Percentiles rank a stretch among this genome's conserved stretches.
Conservation (phyloP, 2,329 filamentous ascomycete genomes). For the Hyphodiscus sp. region DNA sequence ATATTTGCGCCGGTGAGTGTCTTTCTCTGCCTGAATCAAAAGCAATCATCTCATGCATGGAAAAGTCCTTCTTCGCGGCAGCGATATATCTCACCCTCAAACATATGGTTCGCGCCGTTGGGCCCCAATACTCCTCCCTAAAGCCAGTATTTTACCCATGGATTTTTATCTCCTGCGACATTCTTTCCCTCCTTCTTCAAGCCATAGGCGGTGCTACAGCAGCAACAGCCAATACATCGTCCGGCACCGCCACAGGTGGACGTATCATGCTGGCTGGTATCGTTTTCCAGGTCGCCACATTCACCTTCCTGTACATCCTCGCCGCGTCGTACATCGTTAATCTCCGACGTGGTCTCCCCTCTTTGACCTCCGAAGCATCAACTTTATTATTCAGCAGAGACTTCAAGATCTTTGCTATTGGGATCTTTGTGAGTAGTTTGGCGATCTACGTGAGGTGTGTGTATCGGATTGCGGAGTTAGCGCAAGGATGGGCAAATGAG, state of each 20-base stretch:
- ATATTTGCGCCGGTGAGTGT: conserved; percentile 25
- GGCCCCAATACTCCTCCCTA: conserved; percentile 20
- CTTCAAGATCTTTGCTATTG: conserved; percentile 17
- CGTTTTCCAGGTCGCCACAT: conserved; percentile 32
- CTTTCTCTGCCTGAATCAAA: not conserved
- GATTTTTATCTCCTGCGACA: conserved; percentile 53
- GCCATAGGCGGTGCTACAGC: conserved; percentile 52
- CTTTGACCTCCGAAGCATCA: conserved; percentile 2
- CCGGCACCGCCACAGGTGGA: conserved; percentile 13
- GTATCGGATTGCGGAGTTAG: conserved; percentile 49
- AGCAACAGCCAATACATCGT: conserved; percentile 11
- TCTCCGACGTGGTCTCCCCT: not conserved
- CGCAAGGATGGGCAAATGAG: conserved; percentile 55
- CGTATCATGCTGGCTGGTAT: conserved; percentile 35
- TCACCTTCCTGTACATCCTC: conserved; percentile 23
- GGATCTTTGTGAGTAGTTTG: conserved; percentile 10
- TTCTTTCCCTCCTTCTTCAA: conserved; percentile 51
- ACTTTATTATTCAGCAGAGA: conserved; percentile 3
- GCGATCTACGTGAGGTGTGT: conserved; percentile 19
- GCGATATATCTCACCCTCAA: conserved; percentile 53
- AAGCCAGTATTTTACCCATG: conserved; percentile 39
- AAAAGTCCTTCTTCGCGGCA: conserved; percentile 46
- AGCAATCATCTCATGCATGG: not conserved
- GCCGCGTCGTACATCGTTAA: conserved; percentile 35
- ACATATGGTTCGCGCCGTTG: conserved; percentile 16